Percentiles rank a stretch among this genome's conserved stretches.
These are phyloP conservation scores for Penicillium concentricum DNA, from an alignment of 2,329 filamentous ascomycete species.

Conservation along the genomic window DNA sequence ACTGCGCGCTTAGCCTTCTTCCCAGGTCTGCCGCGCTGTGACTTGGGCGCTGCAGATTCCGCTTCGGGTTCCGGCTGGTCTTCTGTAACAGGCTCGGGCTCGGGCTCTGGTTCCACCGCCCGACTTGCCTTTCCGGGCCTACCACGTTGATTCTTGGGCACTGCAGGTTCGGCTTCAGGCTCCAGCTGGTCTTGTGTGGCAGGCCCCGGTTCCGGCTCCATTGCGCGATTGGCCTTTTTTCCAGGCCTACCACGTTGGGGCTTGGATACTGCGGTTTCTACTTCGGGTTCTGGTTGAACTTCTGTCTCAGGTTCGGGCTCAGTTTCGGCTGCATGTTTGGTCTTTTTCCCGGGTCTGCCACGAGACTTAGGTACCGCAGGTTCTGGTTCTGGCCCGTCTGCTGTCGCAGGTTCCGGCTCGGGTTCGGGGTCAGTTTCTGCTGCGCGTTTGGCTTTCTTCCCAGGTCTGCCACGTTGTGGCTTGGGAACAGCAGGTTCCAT, in stretches of 20 bases:
- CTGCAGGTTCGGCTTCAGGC: neutral
- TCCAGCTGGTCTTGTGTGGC: too few relatives aligned
- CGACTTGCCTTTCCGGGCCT: conserved; percentile 6
- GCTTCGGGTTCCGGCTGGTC: conserved; percentile 5
- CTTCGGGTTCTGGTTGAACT: neutral
- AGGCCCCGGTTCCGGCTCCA: conserved; percentile 1
- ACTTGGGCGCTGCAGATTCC: conserved; percentile 2
- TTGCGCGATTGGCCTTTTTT: conserved; percentile 6
- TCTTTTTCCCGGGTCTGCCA: conserved; percentile 8
- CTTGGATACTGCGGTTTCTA: conserved; percentile 4
- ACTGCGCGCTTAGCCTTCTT: conserved; percentile 8
- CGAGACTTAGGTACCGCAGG: conserved; percentile 1
- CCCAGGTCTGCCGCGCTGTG: conserved; percentile 1
- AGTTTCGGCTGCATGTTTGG: neutral
- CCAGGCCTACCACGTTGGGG: conserved; percentile 1
- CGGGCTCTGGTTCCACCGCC: neutral
- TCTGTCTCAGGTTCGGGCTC: conserved; percentile 8
- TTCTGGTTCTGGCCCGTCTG: conserved; percentile 1
- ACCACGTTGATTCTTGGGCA: neutral
- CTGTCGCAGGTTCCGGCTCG: neutral
- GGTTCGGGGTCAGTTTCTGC: conserved; percentile 1
- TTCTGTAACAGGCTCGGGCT: neutral
- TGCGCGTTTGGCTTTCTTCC: conserved; percentile 9
- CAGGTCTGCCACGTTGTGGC: conserved; percentile 1
- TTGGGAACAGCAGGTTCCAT: conserved; percentile 4